phyloP scores from a whole-genome alignment of 2,329 filamentous ascomycete genomes.

The Aspergillus luchuensis region DNA sequence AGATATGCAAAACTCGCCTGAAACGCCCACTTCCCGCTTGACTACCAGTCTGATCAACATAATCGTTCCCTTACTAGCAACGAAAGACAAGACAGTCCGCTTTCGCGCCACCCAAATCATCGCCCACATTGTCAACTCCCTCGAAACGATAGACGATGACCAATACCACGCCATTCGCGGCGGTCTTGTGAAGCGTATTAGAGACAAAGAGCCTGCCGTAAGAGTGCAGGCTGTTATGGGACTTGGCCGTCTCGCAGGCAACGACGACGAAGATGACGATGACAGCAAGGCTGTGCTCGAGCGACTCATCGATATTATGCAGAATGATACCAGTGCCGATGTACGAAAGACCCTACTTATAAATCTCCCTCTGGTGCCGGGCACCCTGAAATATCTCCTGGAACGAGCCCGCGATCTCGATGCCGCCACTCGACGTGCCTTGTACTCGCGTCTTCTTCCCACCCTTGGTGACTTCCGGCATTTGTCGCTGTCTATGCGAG shows the following conservation, averaged over 20 bases:
- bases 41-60: conserved; percentile 72
- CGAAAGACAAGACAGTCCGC: conserved; percentile 90
- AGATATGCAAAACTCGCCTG: conserved; percentile 68
- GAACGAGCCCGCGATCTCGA: conserved; percentile 91
- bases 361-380: conserved; percentile 83
- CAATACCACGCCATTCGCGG: conserved; percentile 80
- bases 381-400: conserved; percentile 81
- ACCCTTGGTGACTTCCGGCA: conserved; percentile 92
- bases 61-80: conserved; percentile 72
- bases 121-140: conserved; percentile 86
- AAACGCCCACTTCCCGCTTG: conserved; percentile 82
- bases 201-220: conserved; percentile 92
- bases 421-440: conserved; percentile 74
- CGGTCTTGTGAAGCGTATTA: conserved; percentile 78
- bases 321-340: conserved; percentile 92
- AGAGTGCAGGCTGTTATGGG: conserved; percentile 89
- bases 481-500: conserved; percentile 87
- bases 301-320: conserved; percentile 82
- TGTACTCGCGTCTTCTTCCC: conserved; percentile 85
- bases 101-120: conserved; percentile 89
- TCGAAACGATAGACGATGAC: conserved; percentile 90
- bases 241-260: conserved; percentile 79
- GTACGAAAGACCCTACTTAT: conserved; percentile 84
- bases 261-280: conserved; percentile 71
- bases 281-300: conserved; percentile 70